Evolutionary conservation across 257 asterid genomes (phyloP), one percentile per base, ranked within the genome.

Genomic region (Solanum arcanum): DNA sequence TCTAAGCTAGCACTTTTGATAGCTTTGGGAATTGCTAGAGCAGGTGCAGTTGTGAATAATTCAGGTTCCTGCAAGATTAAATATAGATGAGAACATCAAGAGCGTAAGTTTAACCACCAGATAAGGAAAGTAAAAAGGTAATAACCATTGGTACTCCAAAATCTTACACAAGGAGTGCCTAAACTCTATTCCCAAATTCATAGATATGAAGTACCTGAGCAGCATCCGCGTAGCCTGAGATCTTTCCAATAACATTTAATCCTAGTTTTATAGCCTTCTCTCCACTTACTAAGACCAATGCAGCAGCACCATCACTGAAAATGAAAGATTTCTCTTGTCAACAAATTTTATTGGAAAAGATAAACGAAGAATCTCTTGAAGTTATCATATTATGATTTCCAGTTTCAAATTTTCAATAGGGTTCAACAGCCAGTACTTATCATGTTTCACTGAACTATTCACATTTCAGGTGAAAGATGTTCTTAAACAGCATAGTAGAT

Each of bases 281-380:
- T 87, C 99, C 99, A 87, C 99, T 95, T 46, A 96, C 99, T 88
- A 97, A 93, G 89, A 97, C 97, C 88, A 97, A 91, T 86, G 99
- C 99, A 5, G 99, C 99, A 83, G 99, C 99, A 84, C 99, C 99
- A 88, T 97, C 99, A 64, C 99, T 97, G 98, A 77, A 88, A 84
- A 88, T 33, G 37, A 83, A 80, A 82, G 70, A 89, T 80, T 84
- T 88, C 66, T 72, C 29, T 85, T 46, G 76, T 90, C 86, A 90
- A 52, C 72, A 87, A 64, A 20, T 72, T 86, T 86, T 37, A 21
- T 5, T 9, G 5, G 23, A 83, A 35, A 86, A 46, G 73, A 64
- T 49, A 52, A 73, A 9, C 18, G 59, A 47, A 70, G 52, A 72
- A 33, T 72, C 69, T 73, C 21, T 73, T 86, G 13, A 86, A 33